Base-by-base conservation (phyloP, 345 rosid genomes). In the Dovyalis caffra region DNA sequence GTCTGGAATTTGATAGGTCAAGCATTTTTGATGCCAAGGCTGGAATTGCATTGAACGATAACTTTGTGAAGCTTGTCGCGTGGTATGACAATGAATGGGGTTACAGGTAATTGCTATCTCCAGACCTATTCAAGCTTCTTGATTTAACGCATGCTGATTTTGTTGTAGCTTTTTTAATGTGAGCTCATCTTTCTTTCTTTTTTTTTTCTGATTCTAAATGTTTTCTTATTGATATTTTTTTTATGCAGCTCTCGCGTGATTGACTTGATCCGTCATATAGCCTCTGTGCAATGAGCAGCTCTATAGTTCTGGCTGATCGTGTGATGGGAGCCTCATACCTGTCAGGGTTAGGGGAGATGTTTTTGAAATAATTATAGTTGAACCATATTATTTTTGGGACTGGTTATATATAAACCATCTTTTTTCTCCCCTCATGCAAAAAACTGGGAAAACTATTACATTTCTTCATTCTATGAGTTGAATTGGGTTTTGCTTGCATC, bases 191-290 rank as follows among this genome's bases (percentile, higher is more conserved):
- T 15, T 10, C 9, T 29, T 0, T 1, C 33, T 34, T 15, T 10
- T 6, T 29, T 0, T 3, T 68, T 31, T 16, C 10, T 35, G 1
- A 49, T 49, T 38, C 43, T 2, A 1, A n/a, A 15, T 40, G 29
- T 62, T 25, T 56, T 37, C 16, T 40, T 12, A 43, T 43, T 43
- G 11, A 3, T 37, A 6, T 37, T 2, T 43, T 21, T 9, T 45
- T 66, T 29, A 35, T 72, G 75, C 87, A 84, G 91, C 80, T 40
- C 84, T 8, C 85, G 90, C n/a, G 90, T 87, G 21, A 56, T 84
- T 16, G 92, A 86, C 82, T 78, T 89, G 85, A 86, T 89, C 79
- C 10, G 81, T n/a, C 89, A 86, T 82, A 87, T 87, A 25, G 80
- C 85, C 67, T 77, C 78, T 32, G 60, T 58, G 64, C 18, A 66